Percentiles rank a stretch among this genome's conserved stretches.
Evolutionary conservation across 495 filamentous ascomycete genomes (phyloP).

Genomic region (Aspergillus baeticus): DNA sequence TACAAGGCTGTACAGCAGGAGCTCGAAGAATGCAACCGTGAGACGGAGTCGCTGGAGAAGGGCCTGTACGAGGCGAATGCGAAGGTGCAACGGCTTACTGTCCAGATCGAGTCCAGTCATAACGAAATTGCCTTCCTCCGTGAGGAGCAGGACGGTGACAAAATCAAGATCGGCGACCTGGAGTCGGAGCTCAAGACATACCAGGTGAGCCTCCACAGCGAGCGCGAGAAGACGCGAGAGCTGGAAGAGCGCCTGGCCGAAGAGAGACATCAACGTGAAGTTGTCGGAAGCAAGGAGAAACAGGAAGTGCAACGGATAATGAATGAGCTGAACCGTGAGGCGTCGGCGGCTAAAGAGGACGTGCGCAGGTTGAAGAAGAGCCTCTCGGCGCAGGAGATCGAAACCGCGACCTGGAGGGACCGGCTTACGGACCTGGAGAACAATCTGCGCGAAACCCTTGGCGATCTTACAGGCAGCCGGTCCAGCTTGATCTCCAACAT

Average conservation of each 20-base stretch:
- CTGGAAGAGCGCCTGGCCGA: conserved; percentile 73
- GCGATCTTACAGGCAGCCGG: conserved; percentile 82
- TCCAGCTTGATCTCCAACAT: conserved; percentile 84
- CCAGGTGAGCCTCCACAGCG: conserved; percentile 70
- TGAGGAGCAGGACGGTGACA: conserved; percentile 96
- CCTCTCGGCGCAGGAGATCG: conserved; percentile 80
- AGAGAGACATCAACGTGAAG: conserved; percentile 82
- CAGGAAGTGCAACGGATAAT: conserved; percentile 79
- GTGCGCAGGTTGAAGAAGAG: conserved; percentile 74
- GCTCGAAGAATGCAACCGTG: conserved; percentile 69
- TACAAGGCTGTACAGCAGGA: conserved; percentile 75
- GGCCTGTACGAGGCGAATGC: conserved; percentile 75
- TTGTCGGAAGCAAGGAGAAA: conserved; percentile 81
- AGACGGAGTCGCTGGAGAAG: conserved; percentile 74
- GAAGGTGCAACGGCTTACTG: conserved; percentile 79
- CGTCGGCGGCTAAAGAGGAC: conserved; percentile 82
- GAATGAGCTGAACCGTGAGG: conserved; percentile 81
- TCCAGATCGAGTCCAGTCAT: conserved; percentile 90
- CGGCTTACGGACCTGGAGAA: conserved; percentile 85
- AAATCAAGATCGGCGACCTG: conserved; percentile 94
- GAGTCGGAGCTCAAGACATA: conserved; percentile 75
- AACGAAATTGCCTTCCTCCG: conserved; percentile 92
- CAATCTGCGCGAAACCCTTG: conserved; percentile 78
- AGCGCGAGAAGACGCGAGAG: conserved; percentile 75
- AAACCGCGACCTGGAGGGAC: conserved; percentile 86